Evolutionary conservation across 495 filamentous ascomycete genomes (phyloP).

Genomic region (Baudoinia panamericana): DNA sequence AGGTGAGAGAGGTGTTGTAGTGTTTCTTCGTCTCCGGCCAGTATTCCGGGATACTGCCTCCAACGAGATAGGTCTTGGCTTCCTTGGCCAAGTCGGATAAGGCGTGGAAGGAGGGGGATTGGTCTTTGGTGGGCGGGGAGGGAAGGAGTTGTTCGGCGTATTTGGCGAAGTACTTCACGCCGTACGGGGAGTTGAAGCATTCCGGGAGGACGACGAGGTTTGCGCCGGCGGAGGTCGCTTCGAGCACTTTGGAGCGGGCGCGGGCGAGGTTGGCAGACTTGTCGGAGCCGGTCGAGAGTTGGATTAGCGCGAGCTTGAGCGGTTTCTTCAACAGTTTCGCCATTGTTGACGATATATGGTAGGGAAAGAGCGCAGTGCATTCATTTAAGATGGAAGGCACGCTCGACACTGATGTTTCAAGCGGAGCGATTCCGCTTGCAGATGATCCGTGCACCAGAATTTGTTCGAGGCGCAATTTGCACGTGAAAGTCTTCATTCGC

Average conservation of each 20-base stretch:
- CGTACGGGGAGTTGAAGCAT: constrained; percentile 98
- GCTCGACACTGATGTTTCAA: too few species aligned
- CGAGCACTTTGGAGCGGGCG: constrained; percentile 69
- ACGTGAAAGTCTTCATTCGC: too few species aligned
- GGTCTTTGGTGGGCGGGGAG: constrained; percentile 53
- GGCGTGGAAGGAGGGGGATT: constrained; percentile 73
- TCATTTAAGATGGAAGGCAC: too few species aligned
- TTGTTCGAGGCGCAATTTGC: too few species aligned
- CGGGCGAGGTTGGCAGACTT: constrained; percentile 73
- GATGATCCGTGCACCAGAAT: too few species aligned
- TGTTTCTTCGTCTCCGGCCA: constrained; percentile 52
- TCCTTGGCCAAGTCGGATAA: constrained; percentile 65
- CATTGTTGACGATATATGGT: too few species aligned
- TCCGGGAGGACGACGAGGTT: constrained; percentile 61
- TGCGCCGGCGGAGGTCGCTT: constrained; percentile 61
- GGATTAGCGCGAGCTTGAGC: constrained; percentile 32
- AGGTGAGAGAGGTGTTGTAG: constrained; percentile 84
- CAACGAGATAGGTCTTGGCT: constrained; percentile 64
- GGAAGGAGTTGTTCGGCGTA: constrained; percentile 83
- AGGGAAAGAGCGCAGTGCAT: too few species aligned
- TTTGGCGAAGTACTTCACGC: constrained; percentile 74
- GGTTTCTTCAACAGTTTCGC: constrained; percentile 34
- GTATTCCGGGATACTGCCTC: constrained; percentile 84
- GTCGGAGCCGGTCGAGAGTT: constrained; percentile 47
- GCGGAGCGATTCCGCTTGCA: too few species aligned